Base-by-base conservation (phyloP, 257 asterid species). In the Solanum virginianum region DNA sequence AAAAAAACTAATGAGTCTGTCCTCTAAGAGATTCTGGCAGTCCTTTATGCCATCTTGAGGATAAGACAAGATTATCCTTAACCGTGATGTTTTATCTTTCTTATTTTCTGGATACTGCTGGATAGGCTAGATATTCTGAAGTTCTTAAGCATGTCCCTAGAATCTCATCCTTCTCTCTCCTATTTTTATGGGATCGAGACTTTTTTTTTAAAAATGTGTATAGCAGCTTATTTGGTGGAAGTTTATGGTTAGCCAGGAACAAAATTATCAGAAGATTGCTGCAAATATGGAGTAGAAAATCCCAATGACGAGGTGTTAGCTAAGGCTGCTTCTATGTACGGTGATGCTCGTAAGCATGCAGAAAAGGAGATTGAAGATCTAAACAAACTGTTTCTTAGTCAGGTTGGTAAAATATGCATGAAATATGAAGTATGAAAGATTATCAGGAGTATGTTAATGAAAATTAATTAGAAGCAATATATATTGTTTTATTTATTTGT, bases 361-460 rank as follows among this genome's bases (percentile, higher is more conserved):
- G 99, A 95, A 89, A 97, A 93, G 89, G 99, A 97, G 92, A 98
- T 94, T 86, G 99, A 97, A 68, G 99, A 95, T 89, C 92, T 87
- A 84, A 97, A 92, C 81, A 92, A 86, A 84, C 86, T 95, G 83
- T 81, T 97, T 88, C 93, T 94, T 90, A 86, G 91, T 15, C 98
- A 95, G 99, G 99, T 97, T 84, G 84, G 93, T 90, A 80, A 59
- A 66, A 65, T 15, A 36, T 57, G n/a, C 68, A 29, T 83, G 36
- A 29, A 57, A 55, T 20, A 17, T 69, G 47, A 66, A 66, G 74
- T 66, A 66, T 66, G 22, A 6, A 6, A 15, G n/a, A 29, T 66
- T 66, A 6, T 74, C 81, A 22, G 63, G 63, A 26, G 47, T 77
- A 77, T 51, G 63, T 75, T 13, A 15, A 26, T 26, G 39, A 15